A percentile compares a stretch with the other conserved stretches of the same genome.
Conservation (phyloP, 2,329 filamentous ascomycete species). For the Macrophomina phaseolina region DNA sequence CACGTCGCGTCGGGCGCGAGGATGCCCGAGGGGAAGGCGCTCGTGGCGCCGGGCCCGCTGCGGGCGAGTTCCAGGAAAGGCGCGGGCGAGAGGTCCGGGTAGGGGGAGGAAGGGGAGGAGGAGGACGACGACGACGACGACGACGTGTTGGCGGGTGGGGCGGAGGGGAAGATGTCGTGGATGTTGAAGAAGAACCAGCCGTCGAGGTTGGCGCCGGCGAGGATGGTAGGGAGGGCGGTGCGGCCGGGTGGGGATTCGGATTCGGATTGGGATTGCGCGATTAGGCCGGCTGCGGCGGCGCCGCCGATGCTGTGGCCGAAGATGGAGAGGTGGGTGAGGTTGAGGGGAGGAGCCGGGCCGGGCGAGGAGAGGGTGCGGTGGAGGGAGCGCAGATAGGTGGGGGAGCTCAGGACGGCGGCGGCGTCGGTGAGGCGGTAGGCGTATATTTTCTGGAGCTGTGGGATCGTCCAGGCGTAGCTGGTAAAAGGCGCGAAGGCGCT, state of each 20-base stretch:
- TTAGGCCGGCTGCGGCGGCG: constrained; percentile 30
- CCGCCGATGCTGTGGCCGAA: constrained; percentile 35
- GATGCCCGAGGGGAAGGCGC: too few species aligned
- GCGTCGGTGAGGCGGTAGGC: constrained; percentile 32
- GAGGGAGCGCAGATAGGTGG: neutral
- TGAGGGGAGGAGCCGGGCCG: constrained; percentile 18
- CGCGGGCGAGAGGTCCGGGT: neutral
- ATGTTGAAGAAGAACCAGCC: constrained; percentile 31
- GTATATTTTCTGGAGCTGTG: constrained; percentile 29
- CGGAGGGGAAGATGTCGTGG: constrained; percentile 29
- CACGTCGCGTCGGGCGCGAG: constrained; percentile 31
- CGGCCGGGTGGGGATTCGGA: too few species aligned
- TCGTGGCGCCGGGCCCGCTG: constrained; percentile 22
- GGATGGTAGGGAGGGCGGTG: constrained; percentile 16
- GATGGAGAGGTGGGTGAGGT: constrained; percentile 30
- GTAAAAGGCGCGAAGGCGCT: neutral
- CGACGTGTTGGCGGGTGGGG: neutral
- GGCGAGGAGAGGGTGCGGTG: neutral
- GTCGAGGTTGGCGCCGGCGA: constrained; percentile 34
- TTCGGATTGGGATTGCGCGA: constrained; percentile 14
- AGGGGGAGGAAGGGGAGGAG: constrained; percentile 29
- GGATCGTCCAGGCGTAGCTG: neutral
- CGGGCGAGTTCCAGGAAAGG: constrained; percentile 34
- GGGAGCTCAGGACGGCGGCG: constrained; percentile 27
- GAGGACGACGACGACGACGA: constrained; percentile 27